Evolutionary conservation across 441 rosid genomes (phyloP), one percentile per base, ranked within the genome.

Genomic region (Erysimum cheiri): DNA sequence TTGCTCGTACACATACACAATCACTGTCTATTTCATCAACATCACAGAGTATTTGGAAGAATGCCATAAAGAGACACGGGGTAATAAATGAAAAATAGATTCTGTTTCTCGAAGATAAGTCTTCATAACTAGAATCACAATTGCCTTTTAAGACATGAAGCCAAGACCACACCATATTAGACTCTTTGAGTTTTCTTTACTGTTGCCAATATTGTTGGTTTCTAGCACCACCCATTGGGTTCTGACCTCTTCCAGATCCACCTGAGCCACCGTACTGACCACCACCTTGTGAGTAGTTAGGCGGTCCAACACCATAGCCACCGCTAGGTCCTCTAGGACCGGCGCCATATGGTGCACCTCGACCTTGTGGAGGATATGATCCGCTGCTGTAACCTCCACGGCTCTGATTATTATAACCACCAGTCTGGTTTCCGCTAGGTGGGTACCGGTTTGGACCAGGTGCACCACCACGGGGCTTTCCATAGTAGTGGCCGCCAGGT

Each of bases 201-300:
- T 85, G 93, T 80, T 82, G 92, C 95, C 93, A 86, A 60, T 93
- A 91, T 69, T 84, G 96, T 72, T 91, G 96, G 78, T 86, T 92
- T 60, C 99, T 89, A 81, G 82, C 88, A 61, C 93, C 92, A 36
- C 92, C 92, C 88, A 89, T 87, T 80, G 85, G 82, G 80, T 90
- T 89, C 40, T 92, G 93, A 72, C 97, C 91, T n/a, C 98, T 87
- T 37, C 93, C 97, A 77, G 88, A 66, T 13, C 88, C 89, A 54
- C 69, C 31, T 40, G 92, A 80, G 40, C 89, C 82, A 39, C 92
- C 85, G 29, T 89, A 87, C 14, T 92, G 88, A 72, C 87, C 92
- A 35, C 93, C 86, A 14, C 94, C 87, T 83, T 85, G 96, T 71
- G 89, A 78, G 73, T 88, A 88, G 73, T 83, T 89, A 8, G 97